These are phyloP conservation scores for Ambrosia artemisiifolia DNA, from an alignment of 129 eudicot species.

Conservation along the genomic window DNA sequence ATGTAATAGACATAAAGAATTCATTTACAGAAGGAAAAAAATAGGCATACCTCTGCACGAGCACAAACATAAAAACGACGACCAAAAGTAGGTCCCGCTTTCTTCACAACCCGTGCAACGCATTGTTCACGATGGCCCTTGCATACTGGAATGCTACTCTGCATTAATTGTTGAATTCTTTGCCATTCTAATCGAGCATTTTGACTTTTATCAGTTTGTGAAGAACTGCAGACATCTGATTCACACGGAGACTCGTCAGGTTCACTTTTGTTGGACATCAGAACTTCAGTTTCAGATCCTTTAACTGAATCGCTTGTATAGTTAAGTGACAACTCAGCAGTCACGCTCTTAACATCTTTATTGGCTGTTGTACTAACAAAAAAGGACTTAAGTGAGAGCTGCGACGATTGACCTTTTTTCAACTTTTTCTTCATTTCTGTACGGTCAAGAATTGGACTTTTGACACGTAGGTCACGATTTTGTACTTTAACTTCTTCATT, in stretches of 20 bases:
- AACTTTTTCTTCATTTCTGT: conserved; percentile 52
- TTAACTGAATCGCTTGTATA: conserved; percentile 30
- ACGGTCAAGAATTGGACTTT: conserved; percentile 27
- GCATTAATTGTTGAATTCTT: conserved; percentile 89
- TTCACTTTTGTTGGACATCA: conserved; percentile 14
- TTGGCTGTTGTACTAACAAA: conserved; percentile 44
- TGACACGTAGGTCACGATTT: conserved; percentile 17
- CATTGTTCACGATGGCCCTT: conserved; percentile 92
- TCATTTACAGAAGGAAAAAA: not conserved
- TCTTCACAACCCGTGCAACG: conserved; percentile 87
- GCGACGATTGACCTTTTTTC: conserved; percentile 60
- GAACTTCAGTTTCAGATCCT: conserved; percentile 20
- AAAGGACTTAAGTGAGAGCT: conserved; percentile 83
- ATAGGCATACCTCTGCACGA: conserved; percentile 77
- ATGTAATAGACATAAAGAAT: not conserved
- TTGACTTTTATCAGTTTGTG: conserved; percentile 46
- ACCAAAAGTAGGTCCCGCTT: conserved; percentile 82
- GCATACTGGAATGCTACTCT: conserved; percentile 85
- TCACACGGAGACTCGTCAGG: conserved; percentile 29
- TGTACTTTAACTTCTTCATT: conserved; percentile 29
- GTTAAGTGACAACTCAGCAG: conserved; percentile 22
- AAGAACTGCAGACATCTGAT: conserved; percentile 28
- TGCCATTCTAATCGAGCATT: conserved; percentile 78
- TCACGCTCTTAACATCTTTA: conserved; percentile 26
- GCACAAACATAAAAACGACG: conserved; percentile 87